Evolutionary conservation across 2,329 filamentous ascomycete species (phyloP), one percentile per base, ranked within the genome.

Genomic region (Venturia carpophila): DNA sequence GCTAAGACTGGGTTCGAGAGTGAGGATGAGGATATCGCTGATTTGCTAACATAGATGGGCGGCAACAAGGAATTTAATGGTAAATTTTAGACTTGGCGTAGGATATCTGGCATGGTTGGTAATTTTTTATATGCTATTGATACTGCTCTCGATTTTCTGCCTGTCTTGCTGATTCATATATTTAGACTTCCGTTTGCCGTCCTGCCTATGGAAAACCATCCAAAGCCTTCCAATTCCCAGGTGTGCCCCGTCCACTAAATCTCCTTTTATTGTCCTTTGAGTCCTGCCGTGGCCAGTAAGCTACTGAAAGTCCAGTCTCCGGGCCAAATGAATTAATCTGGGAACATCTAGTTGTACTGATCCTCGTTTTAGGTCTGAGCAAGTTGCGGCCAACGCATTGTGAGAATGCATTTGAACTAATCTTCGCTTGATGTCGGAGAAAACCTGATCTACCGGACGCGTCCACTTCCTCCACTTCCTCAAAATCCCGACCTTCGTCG

Each of bases 1-100:
- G 75, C 84, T 69, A 78, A 82, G 69, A 81, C 84, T 70, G 85
- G 87, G 69, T 84, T 87, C 66, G 82, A 89, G 69, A 85, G 88
- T 67, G 52, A 52, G 47, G 87, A 91, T 74, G 88, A 89, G 76
- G 88, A 92, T 73, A 88, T 92, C 69, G 83, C 86, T 72, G 87
- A 92, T 75, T 85, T 88, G 70, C 75, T 92, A 73, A 80, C 84
- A 70, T 81, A 85, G 71, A 82, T 63, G 56, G 39, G 15, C 15
- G 52, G 24, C 24, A 37, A 15, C 15, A 21, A 13, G 15, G 17
- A 24, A 37, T 37, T 58, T 9, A 27, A 4, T 37, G 5, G 13
- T 58, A 58, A 3, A n/a, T 10, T 27, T 55, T 34, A 37, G 19
- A 58, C 27, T 13, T 27, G 49, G 4, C 37, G 13, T 58, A 58